Percentiles rank a stretch among this genome's conserved stretches.
Conservation (phyloP, 163 green algal genomes). For the Prototheca wickerhamii region DNA sequence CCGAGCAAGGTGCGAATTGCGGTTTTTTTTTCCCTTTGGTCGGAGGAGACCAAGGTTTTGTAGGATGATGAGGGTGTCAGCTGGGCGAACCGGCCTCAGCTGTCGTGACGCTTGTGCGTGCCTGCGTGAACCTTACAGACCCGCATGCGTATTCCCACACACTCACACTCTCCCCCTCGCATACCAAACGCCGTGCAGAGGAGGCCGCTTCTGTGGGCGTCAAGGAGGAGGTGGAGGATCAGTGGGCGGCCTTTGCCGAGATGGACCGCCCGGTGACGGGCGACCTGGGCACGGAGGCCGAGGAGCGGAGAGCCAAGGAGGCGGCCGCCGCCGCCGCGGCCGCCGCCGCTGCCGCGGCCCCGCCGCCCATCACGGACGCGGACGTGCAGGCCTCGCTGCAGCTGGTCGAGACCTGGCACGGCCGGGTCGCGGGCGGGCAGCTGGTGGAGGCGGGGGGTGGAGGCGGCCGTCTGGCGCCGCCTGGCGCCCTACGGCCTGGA, state of each 20-base stretch:
- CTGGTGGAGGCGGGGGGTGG: conserved; percentile 22
- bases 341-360: not conserved
- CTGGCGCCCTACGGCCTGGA: conserved; percentile 27
- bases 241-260: conserved; percentile 1
- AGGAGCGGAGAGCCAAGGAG: not conserved
- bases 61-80: not conserved
- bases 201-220: conserved; percentile 2
- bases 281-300: not conserved
- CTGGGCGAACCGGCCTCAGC: too few relatives aligned
- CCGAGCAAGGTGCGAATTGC: too few relatives aligned
- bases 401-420: conserved; percentile 40
- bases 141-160: too few relatives aligned
- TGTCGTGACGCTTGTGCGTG: too few relatives aligned
- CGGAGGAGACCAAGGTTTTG: conserved; percentile 3
- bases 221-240: conserved; percentile 3
- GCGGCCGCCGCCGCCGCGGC: not conserved
- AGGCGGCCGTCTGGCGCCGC: conserved; percentile 12
- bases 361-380: not conserved
- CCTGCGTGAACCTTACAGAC: too few relatives aligned
- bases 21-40: too few relatives aligned
- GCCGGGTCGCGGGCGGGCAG: conserved; percentile 11
- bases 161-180: too few relatives aligned
- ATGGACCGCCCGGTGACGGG: not conserved
- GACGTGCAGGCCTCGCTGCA: conserved; percentile 29
- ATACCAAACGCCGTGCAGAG: not conserved